These are phyloP conservation scores for Xylaria sp. DNA, from an alignment of 2,329 filamentous ascomycete species.

Conservation along the genomic window DNA sequence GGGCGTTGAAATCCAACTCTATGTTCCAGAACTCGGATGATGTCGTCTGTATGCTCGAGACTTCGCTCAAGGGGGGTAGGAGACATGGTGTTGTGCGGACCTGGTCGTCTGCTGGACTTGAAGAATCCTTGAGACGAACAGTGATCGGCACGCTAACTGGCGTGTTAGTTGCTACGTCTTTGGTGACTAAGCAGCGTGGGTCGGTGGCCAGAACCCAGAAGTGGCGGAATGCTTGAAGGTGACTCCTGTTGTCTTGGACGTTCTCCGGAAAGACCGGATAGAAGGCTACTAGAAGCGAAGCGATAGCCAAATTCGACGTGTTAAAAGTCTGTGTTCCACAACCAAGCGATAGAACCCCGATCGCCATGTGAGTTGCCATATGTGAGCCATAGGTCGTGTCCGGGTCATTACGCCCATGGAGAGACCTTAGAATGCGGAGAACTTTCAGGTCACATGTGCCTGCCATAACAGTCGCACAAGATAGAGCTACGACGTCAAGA, in stretches of 20 bases:
- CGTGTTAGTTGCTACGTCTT: slow-evolving; percentile 83
- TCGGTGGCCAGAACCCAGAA: slow-evolving; percentile 96
- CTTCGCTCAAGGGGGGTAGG: slow-evolving; percentile 67
- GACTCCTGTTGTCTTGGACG: slow-evolving; percentile 91
- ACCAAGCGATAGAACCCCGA: slow-evolving; percentile 88
- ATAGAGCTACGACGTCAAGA: slow-evolving; percentile 83
- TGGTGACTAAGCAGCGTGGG: slow-evolving; percentile 83
- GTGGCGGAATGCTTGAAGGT: slow-evolving; percentile 94
- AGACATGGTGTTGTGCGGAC: slow-evolving; percentile 62
- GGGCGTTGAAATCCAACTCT: slow-evolving; percentile 72
- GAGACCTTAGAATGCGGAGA: slow-evolving; percentile 80
- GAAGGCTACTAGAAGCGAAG: slow-evolving; percentile 85
- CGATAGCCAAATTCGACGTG: slow-evolving; percentile 85
- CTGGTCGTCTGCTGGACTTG: slow-evolving; percentile 34
- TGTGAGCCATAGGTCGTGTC: slow-evolving; percentile 93
- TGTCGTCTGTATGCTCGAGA: slow-evolving; percentile 63
- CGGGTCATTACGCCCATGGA: slow-evolving; percentile 84
- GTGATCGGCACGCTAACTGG: slow-evolving; percentile 76
- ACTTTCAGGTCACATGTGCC: slow-evolving; percentile 89
- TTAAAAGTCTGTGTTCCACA: slow-evolving; percentile 92
- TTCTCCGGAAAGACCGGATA: slow-evolving; percentile 90
- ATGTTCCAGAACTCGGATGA: slow-evolving; percentile 80
- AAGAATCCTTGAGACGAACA: slow-evolving; percentile 59
- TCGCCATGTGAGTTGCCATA: slow-evolving; percentile 87
- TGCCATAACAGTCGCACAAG: slow-evolving; percentile 89